A percentile compares a stretch with the other conserved stretches of the same genome.
Evolutionary conservation across 805 yeast genomes (phyloP).

Genomic region (Lipomyces sp.): DNA sequence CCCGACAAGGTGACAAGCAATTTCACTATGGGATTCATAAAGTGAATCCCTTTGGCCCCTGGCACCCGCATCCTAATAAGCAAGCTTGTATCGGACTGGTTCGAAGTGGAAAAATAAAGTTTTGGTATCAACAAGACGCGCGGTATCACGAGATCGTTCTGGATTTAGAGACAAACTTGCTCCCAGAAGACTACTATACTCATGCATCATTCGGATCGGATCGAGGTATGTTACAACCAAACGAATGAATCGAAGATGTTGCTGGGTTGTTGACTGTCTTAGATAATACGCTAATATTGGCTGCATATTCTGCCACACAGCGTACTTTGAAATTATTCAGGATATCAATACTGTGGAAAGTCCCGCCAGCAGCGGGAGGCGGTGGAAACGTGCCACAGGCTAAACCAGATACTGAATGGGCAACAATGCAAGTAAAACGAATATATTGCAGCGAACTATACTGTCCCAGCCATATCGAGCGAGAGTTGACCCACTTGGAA

Average conservation of each 20-base stretch:
- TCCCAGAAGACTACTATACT: slow-evolving; percentile 32
- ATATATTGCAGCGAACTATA: slow-evolving; percentile 21
- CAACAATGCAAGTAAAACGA: slow-evolving; percentile 17
- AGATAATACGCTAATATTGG: slow-evolving; percentile 42
- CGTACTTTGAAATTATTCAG: slow-evolving; percentile 40
- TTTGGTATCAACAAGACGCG: slow-evolving; percentile 52
- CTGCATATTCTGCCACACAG: slow-evolving; percentile 39
- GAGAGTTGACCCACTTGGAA: slow-evolving; percentile 29
- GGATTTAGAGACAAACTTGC: slow-evolving; percentile 35
- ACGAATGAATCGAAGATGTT: background rate
- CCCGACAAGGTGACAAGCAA: slow-evolving; percentile 35
- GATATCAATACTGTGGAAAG: slow-evolving; percentile 42
- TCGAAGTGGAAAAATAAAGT: slow-evolving; percentile 58
- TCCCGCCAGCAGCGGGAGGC: slow-evolving; percentile 8
- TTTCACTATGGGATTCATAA: slow-evolving; percentile 65
- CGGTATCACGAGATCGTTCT: slow-evolving; percentile 35
- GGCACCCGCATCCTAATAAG: slow-evolving; percentile 70
- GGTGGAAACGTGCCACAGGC: slow-evolving; percentile 7
- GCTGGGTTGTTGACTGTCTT: background rate
- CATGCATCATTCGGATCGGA: slow-evolving; percentile 37
- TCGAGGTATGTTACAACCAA: slow-evolving; percentile 10
- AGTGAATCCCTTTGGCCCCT: slow-evolving; percentile 61
- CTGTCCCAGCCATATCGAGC: slow-evolving; percentile 21
- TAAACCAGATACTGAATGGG: slow-evolving; percentile 21
- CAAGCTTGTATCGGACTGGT: slow-evolving; percentile 74